phyloP scores from a whole-genome alignment of 75 land plant species.

The Cunninghamia lanceolata region DNA sequence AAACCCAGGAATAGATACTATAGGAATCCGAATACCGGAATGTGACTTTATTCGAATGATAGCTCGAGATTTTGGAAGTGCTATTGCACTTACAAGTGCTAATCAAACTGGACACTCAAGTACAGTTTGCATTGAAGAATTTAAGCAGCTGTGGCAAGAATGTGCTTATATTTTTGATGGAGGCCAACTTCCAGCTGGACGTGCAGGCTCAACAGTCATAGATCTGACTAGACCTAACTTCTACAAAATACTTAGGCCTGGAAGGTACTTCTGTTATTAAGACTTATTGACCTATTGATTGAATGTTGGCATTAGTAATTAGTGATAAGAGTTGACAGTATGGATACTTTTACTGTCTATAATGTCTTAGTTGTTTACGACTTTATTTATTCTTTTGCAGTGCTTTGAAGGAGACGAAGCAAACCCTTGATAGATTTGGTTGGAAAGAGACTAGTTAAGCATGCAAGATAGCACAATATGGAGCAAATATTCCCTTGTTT shows the following conservation, averaged over 20 bases:
- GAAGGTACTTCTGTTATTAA: conserved; percentile 54
- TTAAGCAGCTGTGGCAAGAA: conserved; percentile 75
- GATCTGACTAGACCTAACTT: conserved; percentile 60
- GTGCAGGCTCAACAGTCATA: conserved; percentile 92
- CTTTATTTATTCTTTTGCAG: background rate
- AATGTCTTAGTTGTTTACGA: background rate
- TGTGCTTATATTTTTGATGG: conserved; percentile 87
- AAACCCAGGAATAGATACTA: conserved; percentile 87
- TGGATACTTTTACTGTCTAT: background rate
- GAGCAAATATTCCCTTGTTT: background rate
- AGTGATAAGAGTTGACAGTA: background rate
- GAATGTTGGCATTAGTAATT: background rate
- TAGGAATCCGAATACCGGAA: conserved; percentile 93
- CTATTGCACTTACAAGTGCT: conserved; percentile 96
- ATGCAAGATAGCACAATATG: background rate
- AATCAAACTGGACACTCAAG: conserved; percentile 83
- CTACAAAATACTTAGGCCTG: conserved; percentile 76
- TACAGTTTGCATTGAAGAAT: conserved; percentile 76
- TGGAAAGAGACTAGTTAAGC: conserved; percentile 9
- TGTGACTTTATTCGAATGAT: conserved; percentile 59
- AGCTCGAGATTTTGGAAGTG: conserved; percentile 77
- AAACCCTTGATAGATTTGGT: conserved; percentile 22
- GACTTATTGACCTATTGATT: conserved; percentile 5
- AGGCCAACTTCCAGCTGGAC: conserved; percentile 78
- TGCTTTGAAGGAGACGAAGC: conserved; percentile 17